Base-by-base conservation (phyloP, 2,329 filamentous ascomycete species). In the Stenocarpella maydis region DNA sequence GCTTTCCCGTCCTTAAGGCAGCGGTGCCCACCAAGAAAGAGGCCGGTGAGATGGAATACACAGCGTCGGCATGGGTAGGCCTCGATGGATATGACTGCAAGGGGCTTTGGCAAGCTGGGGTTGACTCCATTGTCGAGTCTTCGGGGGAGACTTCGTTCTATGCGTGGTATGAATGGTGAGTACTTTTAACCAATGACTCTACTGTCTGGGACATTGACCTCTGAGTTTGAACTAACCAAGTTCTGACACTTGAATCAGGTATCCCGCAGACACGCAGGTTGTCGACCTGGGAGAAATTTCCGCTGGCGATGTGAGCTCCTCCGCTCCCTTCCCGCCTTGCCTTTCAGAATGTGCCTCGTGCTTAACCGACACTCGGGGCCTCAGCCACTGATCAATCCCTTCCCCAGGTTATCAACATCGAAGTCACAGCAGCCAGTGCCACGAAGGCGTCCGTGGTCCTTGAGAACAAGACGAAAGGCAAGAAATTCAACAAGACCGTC, bases 61-160 rank as follows among this genome's bases (percentile, higher is more conserved):
- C 83, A 45, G 84, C 82, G 21, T 83, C 84, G 2, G 86, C 85
- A 6, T 89, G 87, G 87, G 86, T 89, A 10, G 87, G 87, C 15
- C 88, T 90, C 66, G 87, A 89, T 67, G 69, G 69, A 12, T 61
- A 70, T 88, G 84, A 76, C 75, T 54, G 60, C 41, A 45, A 24
- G 1, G 85, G 86, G 7, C 87, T 88, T 63, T 78, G 88, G 6
- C 87, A 88, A 74, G 85, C 86, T 1, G 87, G 87, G 37, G 78
- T 89, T 34, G 86, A 88, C 75, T 87, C 86, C 74, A 83, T 82
- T 47, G 77, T 84, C 37, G 75, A 82, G n/a, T 77, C 80, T 12
- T 76, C 76, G n/a, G 77, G 77, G 17, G 71, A 74, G 1, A 80
- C 82, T 3, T 79, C 76, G 14, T 71, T 65, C 47, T 82, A 85